Base-by-base conservation (phyloP, 345 rosid species). In the Boechera divaricarpa region DNA sequence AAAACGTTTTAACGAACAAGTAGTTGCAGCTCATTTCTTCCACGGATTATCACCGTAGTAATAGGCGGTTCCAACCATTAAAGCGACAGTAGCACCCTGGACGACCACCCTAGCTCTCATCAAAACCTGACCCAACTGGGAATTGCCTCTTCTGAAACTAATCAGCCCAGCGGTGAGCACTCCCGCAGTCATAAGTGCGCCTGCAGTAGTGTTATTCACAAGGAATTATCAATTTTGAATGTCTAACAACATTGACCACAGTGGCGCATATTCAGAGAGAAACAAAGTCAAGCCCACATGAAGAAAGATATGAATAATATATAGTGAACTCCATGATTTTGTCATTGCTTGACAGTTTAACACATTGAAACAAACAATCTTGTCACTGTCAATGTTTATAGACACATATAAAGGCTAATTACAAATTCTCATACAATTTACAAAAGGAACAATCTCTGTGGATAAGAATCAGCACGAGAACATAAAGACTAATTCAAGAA, bases 91-190 rank as follows among this genome's bases (percentile, higher is more conserved):
- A 72, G 92, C 97, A 72, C 97, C 97, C 68, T 91, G 94, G 65
- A 84, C 97, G 10, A 84, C 90, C 55, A 91, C 97, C 35, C 97
- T 76, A 61, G 94, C 97, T 82, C 97, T 81, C 97, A 91, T 91
- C 77, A 91, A 76, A 48, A 68, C 64, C 87, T 91, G 94, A 72
- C 94, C 94, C 78, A 91, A 53, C 47, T 79, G 86, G 64, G 94
- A 87, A 82, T 91, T 89, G 35, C 94, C 97, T 77, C 53, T 78
- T 69, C 85, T 86, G 85, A 91, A 91, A 83, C 97, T 91, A 72
- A 91, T 83, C 73, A 95, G 81, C n/a, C 98, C 99, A 1, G 98
- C 99, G 0, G 97, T 92, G 5, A 95, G 97, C 73, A 95, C 99
- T 77, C 98, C 98, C 1, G 98, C 97, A 13, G 98, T 94, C 85